Evolutionary conservation across 345 rosid species (phyloP).

Genomic region (Corymbia maculata): DNA sequence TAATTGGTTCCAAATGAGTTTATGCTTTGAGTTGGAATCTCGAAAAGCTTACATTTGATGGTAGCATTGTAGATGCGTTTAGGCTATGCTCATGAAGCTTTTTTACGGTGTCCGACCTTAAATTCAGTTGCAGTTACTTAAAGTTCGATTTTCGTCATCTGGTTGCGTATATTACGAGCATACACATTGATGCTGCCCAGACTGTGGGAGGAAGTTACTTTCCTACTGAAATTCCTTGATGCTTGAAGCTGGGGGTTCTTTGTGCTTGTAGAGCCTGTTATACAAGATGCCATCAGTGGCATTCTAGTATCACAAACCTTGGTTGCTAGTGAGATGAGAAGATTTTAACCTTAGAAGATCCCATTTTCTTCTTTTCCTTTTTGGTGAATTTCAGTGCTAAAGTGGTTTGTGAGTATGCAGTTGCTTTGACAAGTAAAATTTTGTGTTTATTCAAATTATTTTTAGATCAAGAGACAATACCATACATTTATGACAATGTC

Average conservation of each 20-base stretch:
- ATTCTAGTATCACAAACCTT: neutral
- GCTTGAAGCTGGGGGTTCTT: neutral
- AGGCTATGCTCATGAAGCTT: neutral
- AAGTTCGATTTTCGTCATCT: neutral
- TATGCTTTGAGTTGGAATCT: neutral
- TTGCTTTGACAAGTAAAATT: neutral
- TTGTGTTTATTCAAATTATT: neutral
- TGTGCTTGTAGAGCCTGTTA: neutral
- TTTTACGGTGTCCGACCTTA: neutral
- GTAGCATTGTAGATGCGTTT: neutral
- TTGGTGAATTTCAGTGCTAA: neutral
- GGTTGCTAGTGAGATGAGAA: neutral
- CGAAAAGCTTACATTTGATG: neutral
- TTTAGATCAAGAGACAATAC: neutral
- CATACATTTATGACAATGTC: neutral
- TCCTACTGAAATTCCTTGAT: neutral
- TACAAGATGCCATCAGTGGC: neutral
- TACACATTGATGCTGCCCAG: neutral
- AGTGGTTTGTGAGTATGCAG: neutral
- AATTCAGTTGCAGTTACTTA: neutral
- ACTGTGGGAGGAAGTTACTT: neutral
- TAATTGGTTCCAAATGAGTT: neutral
- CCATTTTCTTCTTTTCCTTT: neutral
- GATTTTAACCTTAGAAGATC: neutral
- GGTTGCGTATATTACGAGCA: neutral